Conservation (phyloP, 106 monocot genomes). For the Gastrodia elata region DNA sequence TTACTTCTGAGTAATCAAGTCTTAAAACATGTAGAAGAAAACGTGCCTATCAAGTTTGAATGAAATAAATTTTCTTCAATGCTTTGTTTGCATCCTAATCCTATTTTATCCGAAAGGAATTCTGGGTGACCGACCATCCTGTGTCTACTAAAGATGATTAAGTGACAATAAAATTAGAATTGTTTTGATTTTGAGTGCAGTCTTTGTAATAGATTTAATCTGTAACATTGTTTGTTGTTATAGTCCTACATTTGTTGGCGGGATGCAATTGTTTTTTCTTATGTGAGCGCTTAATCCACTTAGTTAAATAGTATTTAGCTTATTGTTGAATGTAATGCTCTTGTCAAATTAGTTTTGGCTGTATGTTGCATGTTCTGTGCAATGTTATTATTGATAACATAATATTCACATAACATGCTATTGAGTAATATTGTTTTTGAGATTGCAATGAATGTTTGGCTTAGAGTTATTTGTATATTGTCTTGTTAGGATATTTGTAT, state of each 20-base stretch:
- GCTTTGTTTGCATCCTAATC: background rate
- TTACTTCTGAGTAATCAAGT: conserved; percentile 1
- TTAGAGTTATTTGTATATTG: too few relatives aligned
- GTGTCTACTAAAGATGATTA: background rate
- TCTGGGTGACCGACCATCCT: background rate
- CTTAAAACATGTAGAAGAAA: background rate
- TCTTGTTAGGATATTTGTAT: too few relatives aligned
- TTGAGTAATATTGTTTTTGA: too few relatives aligned
- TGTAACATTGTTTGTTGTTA: background rate
- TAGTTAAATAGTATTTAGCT: background rate
- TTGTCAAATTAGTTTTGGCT: background rate
- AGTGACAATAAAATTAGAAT: background rate
- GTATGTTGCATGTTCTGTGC: too few relatives aligned
- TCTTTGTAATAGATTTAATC: background rate
- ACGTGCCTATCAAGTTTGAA: background rate
- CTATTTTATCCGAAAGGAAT: background rate
- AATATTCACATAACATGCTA: too few relatives aligned
- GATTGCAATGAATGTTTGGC: too few relatives aligned
- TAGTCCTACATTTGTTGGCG: background rate
- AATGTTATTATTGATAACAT: too few relatives aligned
- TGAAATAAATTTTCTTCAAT: background rate
- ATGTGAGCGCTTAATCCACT: background rate
- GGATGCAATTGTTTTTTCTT: background rate
- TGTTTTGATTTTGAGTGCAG: background rate
- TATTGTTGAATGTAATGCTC: conserved; percentile 2